A percentile compares a stretch with the other conserved stretches of the same genome.
phyloP scores from a whole-genome alignment of 1,139 yeast species.

The Kluyveromyces sp. region DNA sequence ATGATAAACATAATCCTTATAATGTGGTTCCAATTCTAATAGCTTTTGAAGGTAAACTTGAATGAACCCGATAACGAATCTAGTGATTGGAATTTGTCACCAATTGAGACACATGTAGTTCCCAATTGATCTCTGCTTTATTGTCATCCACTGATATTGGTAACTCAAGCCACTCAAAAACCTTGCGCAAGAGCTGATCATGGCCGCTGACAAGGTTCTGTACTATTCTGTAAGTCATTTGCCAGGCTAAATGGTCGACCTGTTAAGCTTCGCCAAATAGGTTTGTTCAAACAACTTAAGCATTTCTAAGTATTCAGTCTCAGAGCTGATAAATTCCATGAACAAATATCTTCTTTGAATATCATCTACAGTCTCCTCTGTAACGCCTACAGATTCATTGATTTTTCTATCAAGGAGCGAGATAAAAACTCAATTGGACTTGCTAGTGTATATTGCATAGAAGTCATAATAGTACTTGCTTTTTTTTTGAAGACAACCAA shows the following conservation, averaged over 20 bases:
- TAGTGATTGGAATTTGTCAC: conserved; percentile 2
- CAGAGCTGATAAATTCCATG: conserved; percentile 5
- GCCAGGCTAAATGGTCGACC: conserved; percentile 2
- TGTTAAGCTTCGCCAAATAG: conserved; percentile 3
- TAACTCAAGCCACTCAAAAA: conserved; percentile 3
- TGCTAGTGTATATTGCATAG: not conserved
- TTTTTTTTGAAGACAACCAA: not conserved
- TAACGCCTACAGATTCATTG: conserved; percentile 1
- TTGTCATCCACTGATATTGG: not conserved
- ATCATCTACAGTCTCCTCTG: not conserved
- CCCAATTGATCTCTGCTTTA: not conserved
- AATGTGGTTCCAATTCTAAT: conserved; percentile 2
- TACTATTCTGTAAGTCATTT: conserved; percentile 2
- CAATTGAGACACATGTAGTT: not conserved
- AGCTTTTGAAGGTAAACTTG: not conserved
- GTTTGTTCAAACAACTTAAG: conserved; percentile 1
- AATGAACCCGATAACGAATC: conserved; percentile 1
- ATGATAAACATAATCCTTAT: conserved; percentile 2
- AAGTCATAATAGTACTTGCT: not conserved
- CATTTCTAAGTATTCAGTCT: conserved; percentile 4
- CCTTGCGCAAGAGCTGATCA: not conserved
- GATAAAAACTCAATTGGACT: conserved; percentile 4
- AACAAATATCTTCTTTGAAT: conserved; percentile 1
- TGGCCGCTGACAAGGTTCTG: not conserved
- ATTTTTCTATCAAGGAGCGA: conserved; percentile 1